Base-by-base conservation (phyloP, 2,329 filamentous ascomycete genomes). In the Aspergillus ustus region DNA sequence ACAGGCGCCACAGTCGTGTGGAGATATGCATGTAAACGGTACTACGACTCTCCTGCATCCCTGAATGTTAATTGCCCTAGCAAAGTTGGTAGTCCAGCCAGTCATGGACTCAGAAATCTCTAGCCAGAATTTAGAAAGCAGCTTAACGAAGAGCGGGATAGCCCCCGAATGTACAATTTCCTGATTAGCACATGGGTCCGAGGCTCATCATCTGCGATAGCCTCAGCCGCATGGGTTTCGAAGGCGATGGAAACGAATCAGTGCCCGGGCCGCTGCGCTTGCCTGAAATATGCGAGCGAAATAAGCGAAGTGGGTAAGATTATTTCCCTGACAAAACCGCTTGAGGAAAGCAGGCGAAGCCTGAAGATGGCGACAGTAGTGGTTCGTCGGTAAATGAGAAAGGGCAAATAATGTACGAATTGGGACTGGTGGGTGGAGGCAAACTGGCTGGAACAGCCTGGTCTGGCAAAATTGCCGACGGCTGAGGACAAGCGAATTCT, bases 381-480 rank as follows among this genome's bases (percentile, higher is more conserved):
- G 44, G 59, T 49, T 57, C 48, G 20, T 53, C 49, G 54, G 48
- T 53, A 37, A 61, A 53, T 46, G 11, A 46, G 48, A 61, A 45
- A 61, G 53, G 37, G 52, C 46, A 52, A 43, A 52, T 34, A 43
- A 52, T 34, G 54, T 3, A 28, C 52, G 25, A 50, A 57, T 57
- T 48, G 7, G 59, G 59, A 29, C n/a, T 52, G 40, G 49, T 19
- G 22, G 22, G 59, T 57, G 59, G 59, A 61, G 59, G 52, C 52
- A 34, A 52, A 56, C 6, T 37, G 40, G 43, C 28, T 31, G 44
- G 40, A 7, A 11, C 51, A 60, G 51, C 43, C 57, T 19, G 37
- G 51, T 54, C 52, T 31, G 34, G 50, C 17, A 31, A 59, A 54
- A 54, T 43, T 11, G 44, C 50, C 50, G 51, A 37, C 29, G 44